Evolutionary conservation across 805 yeast species (phyloP).

Genomic region (Saccharomyces mikatae): DNA sequence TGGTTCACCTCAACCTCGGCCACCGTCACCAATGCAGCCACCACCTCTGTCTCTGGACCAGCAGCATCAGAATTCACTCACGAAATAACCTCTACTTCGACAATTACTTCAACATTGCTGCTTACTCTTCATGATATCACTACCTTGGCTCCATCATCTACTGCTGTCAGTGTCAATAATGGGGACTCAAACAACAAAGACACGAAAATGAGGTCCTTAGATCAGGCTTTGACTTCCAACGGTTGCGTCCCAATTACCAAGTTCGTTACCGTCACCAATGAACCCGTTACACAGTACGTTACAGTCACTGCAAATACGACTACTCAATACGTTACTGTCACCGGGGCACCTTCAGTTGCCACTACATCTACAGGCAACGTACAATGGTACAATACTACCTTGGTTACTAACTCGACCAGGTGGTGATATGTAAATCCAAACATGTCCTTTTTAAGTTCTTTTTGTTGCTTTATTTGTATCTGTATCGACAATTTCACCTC

Average conservation of each 20-base stretch:
- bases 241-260: conserved; percentile 13
- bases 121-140: conserved; percentile 2
- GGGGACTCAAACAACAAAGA: neutral
- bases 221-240: neutral
- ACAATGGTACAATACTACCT: neutral
- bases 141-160: neutral
- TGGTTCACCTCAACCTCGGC: conserved; percentile 12
- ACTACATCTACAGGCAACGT: neutral
- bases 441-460: neutral
- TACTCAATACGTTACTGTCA: conserved; percentile 8
- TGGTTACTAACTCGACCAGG: neutral
- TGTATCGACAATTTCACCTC: neutral
- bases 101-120: conserved; percentile 13
- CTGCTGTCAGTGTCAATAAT: neutral
- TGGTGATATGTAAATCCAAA: neutral
- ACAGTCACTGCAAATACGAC: conserved; percentile 4
- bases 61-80: neutral
- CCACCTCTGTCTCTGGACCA: neutral
- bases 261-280: conserved; percentile 19
- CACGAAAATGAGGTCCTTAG: neutral
- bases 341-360: neutral
- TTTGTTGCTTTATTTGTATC: neutral
- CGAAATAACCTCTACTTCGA: conserved; percentile 10
- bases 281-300: conserved; percentile 10
- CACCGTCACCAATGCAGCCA: neutral